These are phyloP conservation scores for Asterionellopsis glacialis DNA, from an alignment of 108 stramenopile species.

Conservation along the genomic window DNA sequence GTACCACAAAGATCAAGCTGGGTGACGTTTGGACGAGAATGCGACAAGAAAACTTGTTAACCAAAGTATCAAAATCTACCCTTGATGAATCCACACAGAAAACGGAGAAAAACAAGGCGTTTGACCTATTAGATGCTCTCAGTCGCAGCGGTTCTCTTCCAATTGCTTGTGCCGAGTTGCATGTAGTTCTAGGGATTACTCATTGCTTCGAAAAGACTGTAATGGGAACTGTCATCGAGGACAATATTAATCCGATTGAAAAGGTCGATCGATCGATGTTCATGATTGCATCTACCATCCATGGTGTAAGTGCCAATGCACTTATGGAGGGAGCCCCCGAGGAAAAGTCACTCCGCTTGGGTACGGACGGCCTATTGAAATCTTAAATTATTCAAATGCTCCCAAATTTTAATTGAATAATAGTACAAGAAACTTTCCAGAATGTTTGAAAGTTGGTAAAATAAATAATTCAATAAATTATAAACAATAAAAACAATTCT, in stretches of 20 bases:
- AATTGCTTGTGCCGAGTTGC: slow-evolving; percentile 58
- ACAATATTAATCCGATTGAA: slow-evolving; percentile 86
- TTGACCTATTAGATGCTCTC: slow-evolving; percentile 81
- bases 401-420: no score
- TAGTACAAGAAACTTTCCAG: no score
- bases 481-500: no score
- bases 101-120: slow-evolving; percentile 63
- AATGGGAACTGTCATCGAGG: slow-evolving; percentile 69
- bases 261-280: slow-evolving; percentile 68
- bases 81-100: slow-evolving; percentile 32
- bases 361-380: no score
- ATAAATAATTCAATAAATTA: no score
- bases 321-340: slow-evolving; percentile 27
- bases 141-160: slow-evolving; percentile 74
- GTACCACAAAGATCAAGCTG: slow-evolving; percentile 61
- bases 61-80: slow-evolving; percentile 8
- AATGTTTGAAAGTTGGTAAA: no score
- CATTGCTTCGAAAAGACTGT: slow-evolving; percentile 79
- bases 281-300: slow-evolving; percentile 55
- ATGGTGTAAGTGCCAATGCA: slow-evolving; percentile 37
- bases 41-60: slow-evolving; percentile 51
- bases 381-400: no score
- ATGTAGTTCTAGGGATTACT: slow-evolving; percentile 75
- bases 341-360: no score
- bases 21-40: slow-evolving; percentile 34